Base-by-base conservation (phyloP, 352 stramenopile genomes). In the Pythium guiyangense region DNA sequence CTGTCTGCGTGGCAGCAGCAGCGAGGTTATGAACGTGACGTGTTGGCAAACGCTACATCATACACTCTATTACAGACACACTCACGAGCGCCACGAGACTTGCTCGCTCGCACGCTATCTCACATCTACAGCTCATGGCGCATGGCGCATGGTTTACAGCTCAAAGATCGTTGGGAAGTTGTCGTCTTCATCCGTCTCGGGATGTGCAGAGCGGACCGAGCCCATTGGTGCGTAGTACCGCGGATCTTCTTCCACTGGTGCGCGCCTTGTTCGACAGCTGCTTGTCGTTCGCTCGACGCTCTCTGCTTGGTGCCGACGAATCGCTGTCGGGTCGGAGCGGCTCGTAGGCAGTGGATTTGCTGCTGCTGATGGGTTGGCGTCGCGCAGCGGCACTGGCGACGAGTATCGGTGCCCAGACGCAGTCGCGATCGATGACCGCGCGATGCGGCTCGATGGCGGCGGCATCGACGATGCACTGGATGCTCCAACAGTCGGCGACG, bases 91-190 rank as follows among this genome's bases (percentile, higher is more conserved):
- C n/a, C 44, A 18, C 3, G 25, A 49, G 9, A 9, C 12, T 5
- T 31, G 6, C n/a, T 49, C 6, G 25, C 12, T 49, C 3, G 1
- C 34, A 22, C 3, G 8, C 25, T 44, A 4, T 8, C 39, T 20
- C 39, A 18, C 39, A 4, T 20, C 39, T 18, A 5, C 12, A 20
- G 14, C 31, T 37, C 31, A 39, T 25, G 8, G 43, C 50, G n/a
- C n/a, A n/a, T n/a, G n/a, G n/a, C n/a, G n/a, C n/a, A n/a, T n/a
- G n/a, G n/a, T n/a, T 51, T 37, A 65, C 37, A 66, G 49, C 46
- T 66, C 59, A 25, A 60, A 66, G 39, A 57, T 48, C 40, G 54
- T 20, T 3, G 46, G 22, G 22, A 37, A 61, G 22, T 61, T 25
- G 44, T 31, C 35, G 46, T 54, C 55, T 37, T 10, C 5, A 20